Evolutionary conservation across 495 filamentous ascomycete species (phyloP).

Genomic region (Niebla homalea): DNA sequence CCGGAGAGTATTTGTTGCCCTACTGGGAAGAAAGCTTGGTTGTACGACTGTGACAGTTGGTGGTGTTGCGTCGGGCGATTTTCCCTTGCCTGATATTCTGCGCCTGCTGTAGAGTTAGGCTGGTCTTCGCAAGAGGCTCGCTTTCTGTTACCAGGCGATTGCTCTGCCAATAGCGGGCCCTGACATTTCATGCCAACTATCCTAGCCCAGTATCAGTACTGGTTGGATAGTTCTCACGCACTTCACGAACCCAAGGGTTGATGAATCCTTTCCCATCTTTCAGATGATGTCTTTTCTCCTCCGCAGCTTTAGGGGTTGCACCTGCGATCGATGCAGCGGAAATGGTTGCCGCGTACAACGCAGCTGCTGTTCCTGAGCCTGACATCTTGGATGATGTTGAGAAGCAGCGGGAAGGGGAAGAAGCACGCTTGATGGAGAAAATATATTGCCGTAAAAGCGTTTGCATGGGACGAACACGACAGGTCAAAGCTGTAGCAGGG

Average conservation of each 20-base stretch:
- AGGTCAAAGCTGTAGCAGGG: too few relatives aligned
- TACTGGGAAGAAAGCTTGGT: constrained; percentile 55
- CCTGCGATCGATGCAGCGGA: constrained; percentile 31
- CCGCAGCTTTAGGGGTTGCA: constrained; percentile 39
- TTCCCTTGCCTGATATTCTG: constrained; percentile 41
- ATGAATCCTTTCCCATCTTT: constrained; percentile 43
- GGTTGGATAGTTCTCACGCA: not conserved
- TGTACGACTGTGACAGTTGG: constrained; percentile 54
- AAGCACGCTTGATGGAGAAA: constrained; percentile 10
- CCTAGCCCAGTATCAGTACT: not conserved
- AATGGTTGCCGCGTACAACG: constrained; percentile 41
- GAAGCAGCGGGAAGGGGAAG: not conserved
- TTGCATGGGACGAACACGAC: not conserved
- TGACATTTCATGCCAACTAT: constrained; percentile 13
- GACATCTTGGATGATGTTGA: constrained; percentile 17
- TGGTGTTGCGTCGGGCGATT: constrained; percentile 47
- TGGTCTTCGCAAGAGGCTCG: not conserved
- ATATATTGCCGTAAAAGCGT: constrained; percentile 16
- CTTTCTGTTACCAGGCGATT: constrained; percentile 8
- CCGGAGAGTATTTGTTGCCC: constrained; percentile 48
- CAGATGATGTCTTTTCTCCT: constrained; percentile 42
- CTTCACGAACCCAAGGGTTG: constrained; percentile 40
- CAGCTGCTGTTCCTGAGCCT: constrained; percentile 31
- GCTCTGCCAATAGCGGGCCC: constrained; percentile 10
- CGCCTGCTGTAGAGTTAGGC: constrained; percentile 29